Percentiles rank a stretch among this genome's conserved stretches.
Evolutionary conservation across 306 rosid genomes (phyloP).

Genomic region (Astragalus membranaceus): DNA sequence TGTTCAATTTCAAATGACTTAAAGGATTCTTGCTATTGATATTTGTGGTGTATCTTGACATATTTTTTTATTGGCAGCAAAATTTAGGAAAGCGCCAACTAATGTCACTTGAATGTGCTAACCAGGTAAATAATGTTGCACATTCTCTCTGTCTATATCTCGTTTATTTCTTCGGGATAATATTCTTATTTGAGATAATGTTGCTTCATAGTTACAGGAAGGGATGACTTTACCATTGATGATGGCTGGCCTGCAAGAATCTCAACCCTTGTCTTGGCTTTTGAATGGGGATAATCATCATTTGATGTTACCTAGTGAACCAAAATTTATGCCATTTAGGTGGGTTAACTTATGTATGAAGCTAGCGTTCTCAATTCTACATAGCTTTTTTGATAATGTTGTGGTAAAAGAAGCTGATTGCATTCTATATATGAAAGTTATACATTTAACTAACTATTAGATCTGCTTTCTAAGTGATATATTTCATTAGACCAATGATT

Average conservation of each 20-base stretch:
- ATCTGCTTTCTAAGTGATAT: neutral
- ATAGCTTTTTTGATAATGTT: neutral
- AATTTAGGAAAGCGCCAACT: constrained; percentile 49
- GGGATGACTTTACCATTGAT: constrained; percentile 48
- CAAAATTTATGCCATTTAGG: constrained; percentile 49
- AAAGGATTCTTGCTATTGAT: neutral
- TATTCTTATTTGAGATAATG: constrained; percentile 10
- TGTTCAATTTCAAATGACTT: neutral
- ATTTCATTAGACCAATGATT: neutral
- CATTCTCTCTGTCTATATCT: neutral
- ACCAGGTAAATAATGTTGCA: constrained; percentile 39
- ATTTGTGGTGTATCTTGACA: neutral
- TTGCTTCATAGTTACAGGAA: constrained; percentile 44
- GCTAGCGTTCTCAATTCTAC: neutral
- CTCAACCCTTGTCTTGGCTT: constrained; percentile 59
- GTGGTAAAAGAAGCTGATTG: neutral
- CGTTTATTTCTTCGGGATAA: neutral
- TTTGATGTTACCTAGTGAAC: constrained; percentile 38
- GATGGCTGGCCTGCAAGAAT: constrained; percentile 56
- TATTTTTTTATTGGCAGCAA: constrained; percentile 38
- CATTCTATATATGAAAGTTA: neutral
- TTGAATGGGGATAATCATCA: constrained; percentile 42
- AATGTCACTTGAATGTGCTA: constrained; percentile 41
- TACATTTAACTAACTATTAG: neutral
- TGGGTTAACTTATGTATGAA: constrained; percentile 23